Base-by-base conservation (phyloP, 2,329 filamentous ascomycete genomes). In the Paracamarosporium sp. region DNA sequence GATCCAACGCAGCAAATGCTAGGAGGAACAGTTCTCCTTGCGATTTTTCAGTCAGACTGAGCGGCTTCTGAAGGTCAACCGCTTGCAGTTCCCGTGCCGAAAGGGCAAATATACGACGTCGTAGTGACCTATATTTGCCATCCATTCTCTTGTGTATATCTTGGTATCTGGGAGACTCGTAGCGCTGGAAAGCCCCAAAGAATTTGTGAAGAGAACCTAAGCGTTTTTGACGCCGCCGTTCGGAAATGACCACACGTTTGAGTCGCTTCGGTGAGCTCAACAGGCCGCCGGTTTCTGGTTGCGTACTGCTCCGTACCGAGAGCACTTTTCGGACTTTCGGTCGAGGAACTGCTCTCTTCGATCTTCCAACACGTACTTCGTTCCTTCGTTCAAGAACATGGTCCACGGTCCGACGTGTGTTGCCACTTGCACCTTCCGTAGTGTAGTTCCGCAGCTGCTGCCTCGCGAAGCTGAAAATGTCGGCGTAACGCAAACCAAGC, bases 111-210 rank as follows among this genome's bases (percentile, higher is more conserved):
- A 73, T 57, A 13, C 70, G 66, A 15, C 72, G 71, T 15, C 36
- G 43, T 24, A 75, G 57, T 17, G 71, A 72, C 28, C 72, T 56
- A 54, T 73, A 74, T 43, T 64, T 65, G n/a, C 71, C 72, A 28
- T 67, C 48, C 40, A 52, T 56, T 20, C 61, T 51, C 17, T 22
- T 30, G n/a, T 25, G 17, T 8, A 9, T 9, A 5, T 33, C 25
- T 5, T 7, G 17, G 55, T 48, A 11, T 30, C 31, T 13, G 27
- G 36, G 8, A 4, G 12, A 25, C 17, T 38, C 40, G 12, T 46
- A 12, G 17, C 17, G 7, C 25, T 7, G 27, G 12, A 36, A 53
- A 4, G 20, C 33, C 8, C 8, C 28, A 11, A 22, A 25, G 17
- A 17, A 27, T 13, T 5, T 53, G 33, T n/a, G 28, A 12, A 52